phyloP scores from a whole-genome alignment of 2,329 filamentous ascomycete genomes.

The Rosellinia necatrix region DNA sequence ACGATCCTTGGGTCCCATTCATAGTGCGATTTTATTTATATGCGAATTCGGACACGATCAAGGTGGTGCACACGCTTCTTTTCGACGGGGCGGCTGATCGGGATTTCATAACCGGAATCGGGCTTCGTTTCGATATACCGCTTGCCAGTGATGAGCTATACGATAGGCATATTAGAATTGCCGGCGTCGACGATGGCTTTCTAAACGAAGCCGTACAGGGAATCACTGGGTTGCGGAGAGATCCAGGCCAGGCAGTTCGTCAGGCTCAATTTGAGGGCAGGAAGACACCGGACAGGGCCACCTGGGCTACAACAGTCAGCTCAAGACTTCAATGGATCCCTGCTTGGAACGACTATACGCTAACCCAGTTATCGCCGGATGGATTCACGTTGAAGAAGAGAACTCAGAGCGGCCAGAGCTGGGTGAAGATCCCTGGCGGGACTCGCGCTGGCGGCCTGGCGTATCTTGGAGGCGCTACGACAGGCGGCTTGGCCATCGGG shows the following conservation, averaged over 20 bases:
- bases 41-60: slow-evolving; percentile 58
- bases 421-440: slow-evolving; percentile 62
- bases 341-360: slow-evolving; percentile 60
- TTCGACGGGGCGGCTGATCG: slow-evolving; percentile 55
- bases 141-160: slow-evolving; percentile 57
- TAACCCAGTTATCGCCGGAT: slow-evolving; percentile 62
- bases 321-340: slow-evolving; percentile 60
- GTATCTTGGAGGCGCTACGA: slow-evolving; percentile 61
- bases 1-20: slow-evolving; percentile 58
- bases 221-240: slow-evolving; percentile 61
- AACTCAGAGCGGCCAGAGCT: slow-evolving; percentile 60
- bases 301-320: slow-evolving; percentile 53
- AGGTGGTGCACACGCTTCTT: slow-evolving; percentile 59
- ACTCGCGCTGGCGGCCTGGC: slow-evolving; percentile 60
- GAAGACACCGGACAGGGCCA: slow-evolving; percentile 47
- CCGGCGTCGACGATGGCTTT: slow-evolving; percentile 59
- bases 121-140: slow-evolving; percentile 60
- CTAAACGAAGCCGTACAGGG: slow-evolving; percentile 63
- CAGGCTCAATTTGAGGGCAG: slow-evolving; percentile 55
- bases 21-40: slow-evolving; percentile 63
- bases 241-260: slow-evolving; percentile 55
- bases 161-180: slow-evolving; percentile 62
- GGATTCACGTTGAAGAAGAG: slow-evolving; percentile 65
- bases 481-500: slow-evolving; percentile 63
- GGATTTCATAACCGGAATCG: slow-evolving; percentile 59